These are phyloP conservation scores for Chaetomiaceae sp. DNA, from an alignment of 2,329 filamentous ascomycete species.

Conservation along the genomic window DNA sequence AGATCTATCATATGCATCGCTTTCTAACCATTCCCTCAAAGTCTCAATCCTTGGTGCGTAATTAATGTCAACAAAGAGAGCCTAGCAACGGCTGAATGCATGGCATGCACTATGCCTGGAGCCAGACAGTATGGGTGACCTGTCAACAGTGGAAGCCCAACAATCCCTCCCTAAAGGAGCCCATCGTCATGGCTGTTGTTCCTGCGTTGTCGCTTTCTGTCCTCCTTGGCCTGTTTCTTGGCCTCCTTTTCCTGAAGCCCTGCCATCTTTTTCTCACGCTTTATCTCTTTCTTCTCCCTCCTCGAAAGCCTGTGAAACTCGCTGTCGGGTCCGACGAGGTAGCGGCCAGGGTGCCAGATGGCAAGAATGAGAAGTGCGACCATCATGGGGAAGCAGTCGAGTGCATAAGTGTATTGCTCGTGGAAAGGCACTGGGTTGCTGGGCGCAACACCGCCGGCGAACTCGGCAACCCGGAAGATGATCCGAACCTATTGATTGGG, in stretches of 20 bases:
- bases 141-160: too few species aligned
- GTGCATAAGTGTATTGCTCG: slow-evolving; percentile 47
- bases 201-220: too few species aligned
- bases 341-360: slow-evolving; percentile 43
- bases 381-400: slow-evolving; percentile 54
- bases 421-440: slow-evolving; percentile 37
- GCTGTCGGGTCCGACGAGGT: slow-evolving; percentile 42
- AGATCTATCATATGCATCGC: too few species aligned
- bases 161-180: too few species aligned
- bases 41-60: too few species aligned
- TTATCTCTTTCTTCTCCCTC: slow-evolving; percentile 38
- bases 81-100: too few species aligned
- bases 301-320: slow-evolving; percentile 40
- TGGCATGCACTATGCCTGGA: too few species aligned
- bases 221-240: background rate
- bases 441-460: slow-evolving; percentile 39
- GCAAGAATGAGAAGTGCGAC: slow-evolving; percentile 39
- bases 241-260: background rate
- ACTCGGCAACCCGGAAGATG: slow-evolving; percentile 57
- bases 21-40: too few species aligned
- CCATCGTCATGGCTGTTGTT: too few species aligned
- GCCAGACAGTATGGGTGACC: too few species aligned
- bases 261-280: slow-evolving; percentile 3
- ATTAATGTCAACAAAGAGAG: too few species aligned
- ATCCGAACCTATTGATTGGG: slow-evolving; percentile 45